Base-by-base conservation (phyloP, 192 early-diverging fungal genomes). In the Backusella australiensis region DNA sequence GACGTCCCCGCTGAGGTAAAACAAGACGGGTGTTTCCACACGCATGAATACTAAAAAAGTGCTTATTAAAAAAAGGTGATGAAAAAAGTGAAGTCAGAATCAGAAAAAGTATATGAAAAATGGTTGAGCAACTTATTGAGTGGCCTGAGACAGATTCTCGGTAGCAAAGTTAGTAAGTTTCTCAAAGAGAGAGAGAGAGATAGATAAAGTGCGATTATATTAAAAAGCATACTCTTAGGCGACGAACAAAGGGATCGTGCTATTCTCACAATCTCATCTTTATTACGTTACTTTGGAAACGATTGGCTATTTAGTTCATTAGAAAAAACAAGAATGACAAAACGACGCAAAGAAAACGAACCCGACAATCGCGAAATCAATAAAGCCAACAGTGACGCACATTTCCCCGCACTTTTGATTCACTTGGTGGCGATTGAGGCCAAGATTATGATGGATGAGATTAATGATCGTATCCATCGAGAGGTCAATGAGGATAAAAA, bases 371-470 rank as follows among this genome's bases (percentile, higher is more conserved):
- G 17, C 15, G 2, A 21, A 4, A 26, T 39, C 41, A 71, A 71
- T 26, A 42, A 69, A 15, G 63, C 56, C 7, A 67, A 79, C 23
- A 52, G 73, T 4, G 73, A 80, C 5, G 80, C 80, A 4, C 74
- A 79, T 36, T 86, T 86, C 69, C 74, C 82, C 32, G 78, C 72
- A 21, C 75, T 86, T 29, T 66, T 86, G 12, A 75, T 84, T 12
- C 78, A 83, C 34, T 42, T 86, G 2, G 78, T 78, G 11, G 73
- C 82, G 44, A 66, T 86, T 11, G 85, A 86, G 74, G 69, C 81
- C 23, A 75, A 81, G 6, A 42, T 86, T n/a, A 76, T 86, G 44
- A 26, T 83, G 36, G 85, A 86, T 77, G 56, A 79, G 6, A 46
- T 86, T 6, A 39, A 73, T 1, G 83, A 84, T 35, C 73, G 46